Evolutionary conservation across 2,329 filamentous ascomycete species (phyloP), one percentile per base, ranked within the genome.

Genomic region (Ilyonectria robusta): DNA sequence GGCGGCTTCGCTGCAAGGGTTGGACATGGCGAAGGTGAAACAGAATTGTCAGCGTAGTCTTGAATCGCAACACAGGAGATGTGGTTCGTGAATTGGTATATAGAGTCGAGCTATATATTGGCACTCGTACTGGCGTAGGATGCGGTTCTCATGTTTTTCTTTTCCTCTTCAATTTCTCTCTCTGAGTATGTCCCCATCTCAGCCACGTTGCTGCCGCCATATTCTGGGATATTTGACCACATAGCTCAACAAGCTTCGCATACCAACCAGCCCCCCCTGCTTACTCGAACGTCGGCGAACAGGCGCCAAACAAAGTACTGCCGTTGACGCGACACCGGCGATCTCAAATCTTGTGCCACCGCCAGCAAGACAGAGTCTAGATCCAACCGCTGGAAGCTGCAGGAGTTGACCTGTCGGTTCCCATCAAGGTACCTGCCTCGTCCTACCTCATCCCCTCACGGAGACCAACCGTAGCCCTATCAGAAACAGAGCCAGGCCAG

Each of bases 381-480:
- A 65, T 56, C 46, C 44, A 33, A 62, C 33, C 29, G 33, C 21
- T 42, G 47, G 53, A 21, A 44, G 53, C 50, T 50, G 50, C 53
- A 59, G 50, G 47, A 31, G 51, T 54, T 51, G 60, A 51, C 60
- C 40, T 42, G 26, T 64, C 53, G 35, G 57, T 47, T 61, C 55
- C 65, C 48, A 62, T 50, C 51, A 35, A 74, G 72, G 70, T 75
- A 51, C 59, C 60, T 60, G 56, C 37, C 47, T 66, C 56, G 54
- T 48, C 56, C 54, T 48, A 54, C 53, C 55, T 55, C 40, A 50
- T 55, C 48, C 55, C 26, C 40, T 13, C 56, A 48, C 19, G 19
- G 31, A n/a, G 29, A 33, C 29, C 6, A 35, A 40, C n/a, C 54
- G n/a, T 3, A 15, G 23, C 42, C 29, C 35, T 40, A 57, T 26